These are phyloP conservation scores for Dendrobium officinale DNA, from an alignment of 106 monocot species.

Conservation along the genomic window DNA sequence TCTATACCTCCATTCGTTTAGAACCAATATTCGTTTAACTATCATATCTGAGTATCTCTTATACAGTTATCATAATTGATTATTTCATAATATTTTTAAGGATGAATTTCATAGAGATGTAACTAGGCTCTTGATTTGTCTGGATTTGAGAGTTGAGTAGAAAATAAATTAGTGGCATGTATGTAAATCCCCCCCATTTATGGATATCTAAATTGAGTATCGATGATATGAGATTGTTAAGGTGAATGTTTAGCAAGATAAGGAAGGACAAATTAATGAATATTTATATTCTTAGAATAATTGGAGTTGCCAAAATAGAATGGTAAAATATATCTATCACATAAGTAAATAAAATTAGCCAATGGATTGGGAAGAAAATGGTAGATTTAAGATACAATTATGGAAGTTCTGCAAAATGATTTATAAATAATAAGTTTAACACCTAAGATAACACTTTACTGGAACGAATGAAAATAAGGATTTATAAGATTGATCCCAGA, in stretches of 20 bases:
- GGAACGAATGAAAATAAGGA: background rate
- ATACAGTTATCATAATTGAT: background rate
- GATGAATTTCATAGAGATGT: background rate
- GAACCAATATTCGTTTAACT: background rate
- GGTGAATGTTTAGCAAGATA: background rate
- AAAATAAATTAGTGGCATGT: too few relatives aligned
- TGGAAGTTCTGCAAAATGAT: background rate
- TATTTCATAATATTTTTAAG: background rate
- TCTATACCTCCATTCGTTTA: too few relatives aligned
- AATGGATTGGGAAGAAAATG: background rate
- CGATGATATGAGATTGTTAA: background rate
- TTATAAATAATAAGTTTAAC: too few relatives aligned
- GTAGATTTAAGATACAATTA: background rate
- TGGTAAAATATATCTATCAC: background rate
- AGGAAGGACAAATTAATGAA: background rate
- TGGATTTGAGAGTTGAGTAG: too few relatives aligned
- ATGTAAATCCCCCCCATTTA: too few relatives aligned
- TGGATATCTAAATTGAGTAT: too few relatives aligned
- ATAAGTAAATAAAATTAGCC: background rate
- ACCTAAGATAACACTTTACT: background rate
- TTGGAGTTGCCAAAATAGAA: background rate
- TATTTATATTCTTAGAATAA: background rate
- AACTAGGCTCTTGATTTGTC: background rate
- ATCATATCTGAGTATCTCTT: background rate
- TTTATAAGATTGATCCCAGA: background rate